These are phyloP conservation scores for Paramecium octaurelia DNA, from an alignment of 73 alveolate species.

Conservation along the genomic window DNA sequence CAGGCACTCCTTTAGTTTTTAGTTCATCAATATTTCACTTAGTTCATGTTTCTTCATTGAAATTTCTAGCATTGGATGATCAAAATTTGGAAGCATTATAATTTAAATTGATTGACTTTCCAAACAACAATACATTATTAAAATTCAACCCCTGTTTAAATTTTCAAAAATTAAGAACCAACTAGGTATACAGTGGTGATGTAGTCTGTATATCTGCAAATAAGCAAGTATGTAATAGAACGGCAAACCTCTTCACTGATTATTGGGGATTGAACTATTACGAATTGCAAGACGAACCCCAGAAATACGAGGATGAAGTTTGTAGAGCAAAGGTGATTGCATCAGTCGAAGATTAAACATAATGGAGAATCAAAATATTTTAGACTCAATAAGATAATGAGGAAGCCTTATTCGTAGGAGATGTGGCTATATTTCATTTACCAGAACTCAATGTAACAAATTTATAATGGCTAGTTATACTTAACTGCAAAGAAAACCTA, in stretches of 20 bases:
- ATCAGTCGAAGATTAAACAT: slow-evolving; percentile 29
- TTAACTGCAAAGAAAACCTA: background rate
- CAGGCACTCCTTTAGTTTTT: slow-evolving; percentile 35
- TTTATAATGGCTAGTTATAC: background rate
- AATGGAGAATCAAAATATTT: slow-evolving; percentile 28
- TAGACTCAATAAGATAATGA: background rate
- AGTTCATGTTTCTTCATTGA: slow-evolving; percentile 39
- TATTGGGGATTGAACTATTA: slow-evolving; percentile 30
- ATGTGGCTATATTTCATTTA: background rate
- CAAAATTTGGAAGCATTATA: slow-evolving; percentile 13
- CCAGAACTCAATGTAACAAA: background rate
- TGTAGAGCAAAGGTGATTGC: background rate
- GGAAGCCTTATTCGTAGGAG: slow-evolving; percentile 19
- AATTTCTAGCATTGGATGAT: slow-evolving; percentile 29
- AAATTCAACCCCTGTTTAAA: slow-evolving; percentile 39
- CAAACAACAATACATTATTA: background rate
- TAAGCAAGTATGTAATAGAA: slow-evolving; percentile 27
- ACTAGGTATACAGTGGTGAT: slow-evolving; percentile 8
- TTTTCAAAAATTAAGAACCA: slow-evolving; percentile 39
- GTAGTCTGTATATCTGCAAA: slow-evolving; percentile 27
- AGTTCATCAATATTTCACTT: slow-evolving; percentile 34
- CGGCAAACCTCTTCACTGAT: background rate
- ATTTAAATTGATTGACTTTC: slow-evolving; percentile 38
- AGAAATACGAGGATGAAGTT: background rate
- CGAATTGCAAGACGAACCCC: background rate